Base-by-base conservation (phyloP, 106 monocot genomes). In the Platanthera guangdongensis region DNA sequence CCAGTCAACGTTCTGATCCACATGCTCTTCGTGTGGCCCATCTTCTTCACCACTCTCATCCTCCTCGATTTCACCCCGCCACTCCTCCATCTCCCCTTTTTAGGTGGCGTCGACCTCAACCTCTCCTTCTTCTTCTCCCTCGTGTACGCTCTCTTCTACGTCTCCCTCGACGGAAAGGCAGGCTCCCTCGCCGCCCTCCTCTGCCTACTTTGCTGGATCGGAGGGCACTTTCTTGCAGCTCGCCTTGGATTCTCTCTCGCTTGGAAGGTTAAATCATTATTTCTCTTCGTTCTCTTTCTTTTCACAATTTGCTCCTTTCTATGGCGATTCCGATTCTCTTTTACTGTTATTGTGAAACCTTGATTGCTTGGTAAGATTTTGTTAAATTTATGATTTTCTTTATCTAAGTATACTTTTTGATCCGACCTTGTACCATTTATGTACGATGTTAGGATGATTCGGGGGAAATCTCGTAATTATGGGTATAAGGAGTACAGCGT, bases 21-120 rank as follows among this genome's bases (percentile, higher is more conserved):
- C 83, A 81, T 80, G 51, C 30, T 95, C 73, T 88, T 87, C 86
- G 92, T 90, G 50, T 92, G 89, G 92, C 95, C 95, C 51, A 90
- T 85, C 80, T 77, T 92, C 82, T 92, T 79, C 85, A 81, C 84
- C 57, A 50, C 82, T 22, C 84, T 92, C 73, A 52, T 92, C 57
- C 79, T 92, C 75, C 80, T 87, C 76, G 79, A 86, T 75, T 92
- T 84, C 74, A 83, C 85, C n/a, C 83, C 83, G 8, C 74, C 84
- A n/a, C 16, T 87, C 45, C 46, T 93, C 76, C 77, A 50, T 45
- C 45, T 83, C 69, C 69, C 82, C 28, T 8, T 81, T 8, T 47
- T 52, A 6, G 72, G n/a, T 45, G 68, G 49, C 4, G n/a, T 86
- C 68, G 53, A 51, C 52, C 47, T 81, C 32, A 74, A 82, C 45